phyloP scores from a whole-genome alignment of 768 basidiomycete species.

The Russula foetens region DNA sequence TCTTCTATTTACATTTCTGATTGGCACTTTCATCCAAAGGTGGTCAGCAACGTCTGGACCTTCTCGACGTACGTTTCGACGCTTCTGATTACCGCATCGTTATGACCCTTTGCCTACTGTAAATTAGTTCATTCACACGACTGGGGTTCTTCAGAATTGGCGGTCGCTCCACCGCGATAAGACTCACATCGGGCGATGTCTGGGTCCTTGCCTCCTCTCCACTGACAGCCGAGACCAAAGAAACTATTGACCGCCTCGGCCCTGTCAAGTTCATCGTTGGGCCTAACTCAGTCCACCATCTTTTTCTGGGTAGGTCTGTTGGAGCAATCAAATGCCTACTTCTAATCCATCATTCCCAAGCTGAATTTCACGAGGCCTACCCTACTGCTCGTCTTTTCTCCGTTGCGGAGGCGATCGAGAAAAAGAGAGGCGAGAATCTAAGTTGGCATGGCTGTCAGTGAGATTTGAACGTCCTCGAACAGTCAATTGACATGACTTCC shows the following conservation, averaged over 20 bases:
- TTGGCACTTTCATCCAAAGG: constrained; percentile 16
- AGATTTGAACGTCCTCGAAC: neutral
- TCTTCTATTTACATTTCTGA: neutral
- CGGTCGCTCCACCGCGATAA: constrained; percentile 76
- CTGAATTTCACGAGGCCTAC: constrained; percentile 61
- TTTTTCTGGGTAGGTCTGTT: constrained; percentile 42
- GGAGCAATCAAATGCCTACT: constrained; percentile 18
- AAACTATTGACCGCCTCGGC: constrained; percentile 53
- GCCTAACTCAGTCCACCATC: constrained; percentile 49
- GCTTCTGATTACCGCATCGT: neutral
- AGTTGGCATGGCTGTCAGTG: constrained; percentile 58
- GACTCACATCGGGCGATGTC: constrained; percentile 56
- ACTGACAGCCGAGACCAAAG: constrained; percentile 54
- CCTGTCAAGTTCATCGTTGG: constrained; percentile 62
- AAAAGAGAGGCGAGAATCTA: constrained; percentile 40
- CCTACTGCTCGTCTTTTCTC: constrained; percentile 66
- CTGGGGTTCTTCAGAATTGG: constrained; percentile 67
- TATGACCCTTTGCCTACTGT: neutral
- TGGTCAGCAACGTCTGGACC: constrained; percentile 47
- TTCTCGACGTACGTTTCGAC: constrained; percentile 45
- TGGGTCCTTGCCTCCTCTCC: constrained; percentile 83
- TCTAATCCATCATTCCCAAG: constrained; percentile 25
- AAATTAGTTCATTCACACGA: constrained; percentile 54
- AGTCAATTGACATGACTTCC: neutral
- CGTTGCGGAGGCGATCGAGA: constrained; percentile 47